phyloP scores from a whole-genome alignment of 2,329 filamentous ascomycete genomes.

The Verticillium alfalfae region DNA sequence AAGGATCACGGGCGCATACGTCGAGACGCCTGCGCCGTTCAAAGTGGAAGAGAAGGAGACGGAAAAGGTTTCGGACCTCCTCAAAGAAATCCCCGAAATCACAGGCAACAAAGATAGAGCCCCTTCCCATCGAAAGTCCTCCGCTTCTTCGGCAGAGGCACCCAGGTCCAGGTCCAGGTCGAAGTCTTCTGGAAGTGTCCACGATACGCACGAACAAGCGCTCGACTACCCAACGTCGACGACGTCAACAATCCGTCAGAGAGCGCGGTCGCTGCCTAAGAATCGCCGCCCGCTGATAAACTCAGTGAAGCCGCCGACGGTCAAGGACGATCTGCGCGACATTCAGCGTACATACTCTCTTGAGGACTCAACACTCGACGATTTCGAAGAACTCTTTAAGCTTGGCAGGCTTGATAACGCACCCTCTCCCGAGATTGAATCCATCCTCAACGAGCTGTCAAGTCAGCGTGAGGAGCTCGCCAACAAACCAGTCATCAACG shows the following conservation, averaged over 20 bases:
- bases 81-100: background rate
- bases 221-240: conserved; percentile 12
- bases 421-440: conserved; percentile 9
- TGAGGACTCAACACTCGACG: conserved; percentile 55
- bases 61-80: background rate
- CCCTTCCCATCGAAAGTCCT: background rate
- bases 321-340: conserved; percentile 49
- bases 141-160: background rate
- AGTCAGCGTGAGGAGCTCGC: conserved; percentile 9
- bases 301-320: conserved; percentile 47
- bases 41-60: conserved; percentile 23
- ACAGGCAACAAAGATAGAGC: conserved; percentile 12
- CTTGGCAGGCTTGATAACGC: conserved; percentile 1
- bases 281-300: conserved; percentile 43
- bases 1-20: conserved; percentile 47
- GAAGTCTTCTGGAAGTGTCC: background rate
- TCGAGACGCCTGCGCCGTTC: conserved; percentile 48
- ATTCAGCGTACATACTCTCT: conserved; percentile 48
- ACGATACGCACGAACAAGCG: conserved; percentile 16
- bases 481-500: conserved; percentile 9
- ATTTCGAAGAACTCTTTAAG: conserved; percentile 44
- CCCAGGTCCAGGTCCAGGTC: background rate
- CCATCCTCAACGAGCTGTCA: conserved; percentile 11
- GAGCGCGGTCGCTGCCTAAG: conserved; percentile 34
- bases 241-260: conserved; percentile 13